phyloP scores from a whole-genome alignment of 1,284 basidiomycete species.

The Heterobasidion irregulare region DNA sequence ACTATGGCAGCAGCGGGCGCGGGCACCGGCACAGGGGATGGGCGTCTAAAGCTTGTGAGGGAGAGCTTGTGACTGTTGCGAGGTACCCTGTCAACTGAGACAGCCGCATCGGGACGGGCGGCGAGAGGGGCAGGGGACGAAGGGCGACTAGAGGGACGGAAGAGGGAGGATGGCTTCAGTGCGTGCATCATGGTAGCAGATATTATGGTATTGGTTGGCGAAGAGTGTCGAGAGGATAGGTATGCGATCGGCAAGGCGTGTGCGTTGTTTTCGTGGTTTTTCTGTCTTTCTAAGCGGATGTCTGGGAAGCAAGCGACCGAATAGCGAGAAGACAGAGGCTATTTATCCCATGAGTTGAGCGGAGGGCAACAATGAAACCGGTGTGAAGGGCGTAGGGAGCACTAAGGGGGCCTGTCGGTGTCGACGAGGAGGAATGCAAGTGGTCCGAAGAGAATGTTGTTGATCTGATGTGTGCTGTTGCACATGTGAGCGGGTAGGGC shows the following conservation, averaged over 20 bases:
- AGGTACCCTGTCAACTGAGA: conserved; percentile 32
- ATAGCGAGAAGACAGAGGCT: conserved; percentile 23
- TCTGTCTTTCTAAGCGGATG: conserved; percentile 1
- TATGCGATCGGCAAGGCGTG: not conserved
- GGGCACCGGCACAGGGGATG: conserved; percentile 27
- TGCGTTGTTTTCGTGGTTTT: conserved; percentile 8
- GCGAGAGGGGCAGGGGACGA: conserved; percentile 47
- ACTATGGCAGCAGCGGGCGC: conserved; percentile 39
- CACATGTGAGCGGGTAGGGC: not conserved
- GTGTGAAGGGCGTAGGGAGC: conserved; percentile 12
- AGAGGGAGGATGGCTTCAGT: conserved; percentile 58
- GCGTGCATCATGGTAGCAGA: conserved; percentile 44
- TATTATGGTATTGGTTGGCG: conserved; percentile 12
- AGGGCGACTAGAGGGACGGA: conserved; percentile 56
- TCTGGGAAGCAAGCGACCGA: conserved; percentile 26
- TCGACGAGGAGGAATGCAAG: conserved; percentile 51
- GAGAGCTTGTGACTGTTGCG: conserved; percentile 50
- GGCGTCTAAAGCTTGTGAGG: conserved; percentile 45
- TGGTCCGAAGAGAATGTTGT: conserved; percentile 56
- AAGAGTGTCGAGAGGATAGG: conserved; percentile 1
- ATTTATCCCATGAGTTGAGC: conserved; percentile 60
- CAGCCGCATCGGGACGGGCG: conserved; percentile 29
- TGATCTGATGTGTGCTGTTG: conserved; percentile 37
- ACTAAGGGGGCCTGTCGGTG: conserved; percentile 73
- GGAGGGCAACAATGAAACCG: conserved; percentile 8